Evolutionary conservation across 345 rosid genomes (phyloP), one percentile per base, ranked within the genome.

Genomic region (Trapa incisa): DNA sequence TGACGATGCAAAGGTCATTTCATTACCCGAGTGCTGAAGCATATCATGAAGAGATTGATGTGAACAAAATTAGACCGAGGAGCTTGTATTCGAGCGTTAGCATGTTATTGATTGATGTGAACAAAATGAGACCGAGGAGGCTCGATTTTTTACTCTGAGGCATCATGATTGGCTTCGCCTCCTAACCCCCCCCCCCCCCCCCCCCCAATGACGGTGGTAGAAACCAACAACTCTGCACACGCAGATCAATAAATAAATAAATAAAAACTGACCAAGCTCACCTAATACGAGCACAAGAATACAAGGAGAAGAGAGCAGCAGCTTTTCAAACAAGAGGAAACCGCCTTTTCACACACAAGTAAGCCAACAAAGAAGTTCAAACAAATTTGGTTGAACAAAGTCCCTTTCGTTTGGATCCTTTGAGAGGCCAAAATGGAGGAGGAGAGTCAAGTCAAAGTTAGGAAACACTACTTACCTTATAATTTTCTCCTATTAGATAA

Each of bases 121-220:
- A 22, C 29, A 22, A 22, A 22, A 22, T 22, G 29, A 22, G 29
- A 22, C 29, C 29, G 29, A 22, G 29, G 7, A 41, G 43, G 43
- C 43, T 41, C 7, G 43, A 41, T 41, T 41, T 45, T 45, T 45
- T 2, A 45, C 47, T 45, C 2, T 3, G 42, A 39, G 42, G 4
- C 2, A 41, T 3, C 42, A 39, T 3, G 42, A 39, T 39, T 39
- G 42, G 42, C 33, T 80, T 81, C 78, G 81, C 74, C 61, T 71
- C 70, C 61, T 65, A 73, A 22, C 29, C 29, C 47, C 48, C 58
- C 75, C 48, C 58, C 75, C 48, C 58, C 75, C 29, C 29, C 47
- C 29, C 29, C 47, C 48, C 58, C 75, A 47, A 75, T 71, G 77
- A 63, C 76, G 33, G 75, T 64, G 75, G 74, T 79, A 70, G 75